phyloP scores from a whole-genome alignment of 495 filamentous ascomycete species.

The Cladorrhinum samala region DNA sequence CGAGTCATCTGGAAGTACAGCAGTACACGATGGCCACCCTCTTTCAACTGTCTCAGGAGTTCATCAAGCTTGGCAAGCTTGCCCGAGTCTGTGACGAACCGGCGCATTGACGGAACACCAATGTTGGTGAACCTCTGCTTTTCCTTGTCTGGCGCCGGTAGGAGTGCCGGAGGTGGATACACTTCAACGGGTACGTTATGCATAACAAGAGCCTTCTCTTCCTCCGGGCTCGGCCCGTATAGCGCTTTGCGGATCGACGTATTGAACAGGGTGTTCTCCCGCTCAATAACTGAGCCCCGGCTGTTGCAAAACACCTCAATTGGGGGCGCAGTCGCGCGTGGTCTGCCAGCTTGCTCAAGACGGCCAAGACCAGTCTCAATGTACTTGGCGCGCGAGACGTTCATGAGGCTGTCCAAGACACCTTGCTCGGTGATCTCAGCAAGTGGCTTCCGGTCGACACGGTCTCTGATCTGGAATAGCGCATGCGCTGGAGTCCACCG shows the following conservation, averaged over 20 bases:
- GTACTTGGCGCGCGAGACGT: conserved; percentile 63
- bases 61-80: conserved; percentile 91
- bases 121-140: conserved; percentile 84
- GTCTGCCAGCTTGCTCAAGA: conserved; percentile 74
- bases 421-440: conserved; percentile 69
- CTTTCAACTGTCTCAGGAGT: conserved; percentile 80
- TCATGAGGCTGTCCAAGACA: conserved; percentile 67
- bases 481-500: conserved; percentile 63
- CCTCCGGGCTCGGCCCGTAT: conserved; percentile 55
- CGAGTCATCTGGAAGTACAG: conserved; percentile 99
- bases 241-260: conserved; percentile 64
- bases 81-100: conserved; percentile 95
- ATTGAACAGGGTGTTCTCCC: conserved; percentile 74
- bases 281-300: conserved; percentile 59
- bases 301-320: conserved; percentile 72
- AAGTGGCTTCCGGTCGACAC: conserved; percentile 59
- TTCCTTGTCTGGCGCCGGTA: conserved; percentile 70
- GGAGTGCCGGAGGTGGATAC: conserved; percentile 57
- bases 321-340: conserved; percentile 77
- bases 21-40: conserved; percentile 86
- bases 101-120: conserved; percentile 92
- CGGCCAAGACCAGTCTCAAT: conserved; percentile 60
- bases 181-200: conserved; percentile 57
- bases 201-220: conserved; percentile 69
- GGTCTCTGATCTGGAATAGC: conserved; percentile 70